Evolutionary conservation across 495 filamentous ascomycete genomes (phyloP).

Genomic region (Aspergillus steynii): DNA sequence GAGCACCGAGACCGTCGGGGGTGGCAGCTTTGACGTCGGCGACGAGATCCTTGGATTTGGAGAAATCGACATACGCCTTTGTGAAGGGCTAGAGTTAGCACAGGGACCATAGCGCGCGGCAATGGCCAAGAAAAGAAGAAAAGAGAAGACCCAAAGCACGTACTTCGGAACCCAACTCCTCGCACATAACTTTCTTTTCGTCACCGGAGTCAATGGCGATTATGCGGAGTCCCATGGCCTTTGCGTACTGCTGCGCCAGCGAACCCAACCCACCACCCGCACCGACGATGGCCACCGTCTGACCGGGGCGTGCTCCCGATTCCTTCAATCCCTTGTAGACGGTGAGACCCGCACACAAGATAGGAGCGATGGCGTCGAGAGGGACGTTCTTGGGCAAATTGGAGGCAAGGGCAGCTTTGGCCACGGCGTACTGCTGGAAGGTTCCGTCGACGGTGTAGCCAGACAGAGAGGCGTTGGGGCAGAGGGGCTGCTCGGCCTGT

Average conservation of each 20-base stretch:
- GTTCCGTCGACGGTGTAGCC: constrained; percentile 91
- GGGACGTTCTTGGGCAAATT: constrained; percentile 72
- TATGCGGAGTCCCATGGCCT: constrained; percentile 79
- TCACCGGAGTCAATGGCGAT: constrained; percentile 80
- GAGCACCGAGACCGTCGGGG: constrained; percentile 76
- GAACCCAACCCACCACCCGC: constrained; percentile 85
- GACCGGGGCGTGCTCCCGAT: constrained; percentile 68
- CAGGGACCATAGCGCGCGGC: too few relatives aligned
- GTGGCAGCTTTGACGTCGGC: constrained; percentile 77
- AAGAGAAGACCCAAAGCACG: neutral
- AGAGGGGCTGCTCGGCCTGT: constrained; percentile 74
- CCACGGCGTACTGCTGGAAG: constrained; percentile 91
- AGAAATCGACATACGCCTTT: constrained; percentile 73
- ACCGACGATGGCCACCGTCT: constrained; percentile 83
- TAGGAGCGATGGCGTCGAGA: constrained; percentile 76
- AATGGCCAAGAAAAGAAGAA: neutral
- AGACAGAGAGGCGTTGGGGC: constrained; percentile 67
- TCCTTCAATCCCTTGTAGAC: constrained; percentile 94
- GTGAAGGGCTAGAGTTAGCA: constrained; percentile 12
- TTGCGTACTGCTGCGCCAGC: constrained; percentile 82
- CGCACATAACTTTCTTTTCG: constrained; percentile 71
- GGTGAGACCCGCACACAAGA: constrained; percentile 87
- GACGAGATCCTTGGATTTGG: constrained; percentile 70
- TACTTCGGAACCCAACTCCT: constrained; percentile 62
- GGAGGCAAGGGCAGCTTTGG: constrained; percentile 79